Evolutionary conservation across 352 stramenopile genomes (phyloP), one percentile per base, ranked within the genome.

Genomic region (Phytophthora pseudosyringae): DNA sequence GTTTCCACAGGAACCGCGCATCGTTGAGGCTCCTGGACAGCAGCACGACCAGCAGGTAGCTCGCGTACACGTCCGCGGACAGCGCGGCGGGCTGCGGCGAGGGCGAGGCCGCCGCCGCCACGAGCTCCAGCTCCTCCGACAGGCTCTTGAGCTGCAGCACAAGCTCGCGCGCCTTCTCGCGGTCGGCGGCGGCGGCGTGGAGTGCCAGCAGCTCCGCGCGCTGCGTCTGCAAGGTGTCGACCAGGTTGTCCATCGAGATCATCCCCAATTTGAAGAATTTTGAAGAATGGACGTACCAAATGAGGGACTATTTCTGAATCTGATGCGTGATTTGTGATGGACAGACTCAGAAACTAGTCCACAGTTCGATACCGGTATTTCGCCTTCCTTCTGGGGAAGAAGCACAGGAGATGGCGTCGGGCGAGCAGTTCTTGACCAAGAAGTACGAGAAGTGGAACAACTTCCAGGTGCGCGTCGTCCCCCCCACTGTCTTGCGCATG

Each of bases 401-500:
- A 52, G 40, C 43, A 29, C 43, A 29, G 48, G 4, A 5, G 8
- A 81, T 81, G 73, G 58, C 73, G 54, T 67, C 79, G 45, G 65
- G 74, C 52, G 86, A 94, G 51, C 51, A 93, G 53, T 95, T 81
- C 67, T 74, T 95, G 64, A 91, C 69, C 74, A 89, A 95, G 71
- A 95, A 90, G 51, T 95, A 95, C 71, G 80, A 92, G 75, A 95
- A 94, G 66, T 95, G 87, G 87, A 83, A 91, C 70, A 85, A 93
- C 53, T 94, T 95, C 52, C 78, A 88, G 76, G 86, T 93, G 39
- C 32, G 67, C 48, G 16, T 16, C 28, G 12, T 41, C 32, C 5
- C 39, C 35, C 26, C 40, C 33, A 5, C 18, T 21, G 10, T 52
- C 5, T 58, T 28, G 4, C 21, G 5, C 8, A 53, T 44, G 9